Conservation (phyloP, 306 rosid genomes). For the Inga oerstediana region DNA sequence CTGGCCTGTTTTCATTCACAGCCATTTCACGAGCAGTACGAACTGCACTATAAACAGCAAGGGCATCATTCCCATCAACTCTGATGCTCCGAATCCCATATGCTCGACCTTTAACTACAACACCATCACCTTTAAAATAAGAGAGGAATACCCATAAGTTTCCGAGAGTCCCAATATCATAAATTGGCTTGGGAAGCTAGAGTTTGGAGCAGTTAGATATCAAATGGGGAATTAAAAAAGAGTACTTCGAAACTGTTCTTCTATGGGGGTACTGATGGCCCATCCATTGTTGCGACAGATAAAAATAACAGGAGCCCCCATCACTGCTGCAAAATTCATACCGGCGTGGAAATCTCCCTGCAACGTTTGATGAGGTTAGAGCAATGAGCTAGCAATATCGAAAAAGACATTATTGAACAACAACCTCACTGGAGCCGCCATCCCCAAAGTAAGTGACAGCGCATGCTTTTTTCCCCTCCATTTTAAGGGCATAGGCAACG, state of each 20-base stretch:
- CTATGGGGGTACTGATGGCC: slow-evolving; percentile 63
- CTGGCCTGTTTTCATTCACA: slow-evolving; percentile 55
- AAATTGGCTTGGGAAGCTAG: not conserved
- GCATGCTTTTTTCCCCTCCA: slow-evolving; percentile 63
- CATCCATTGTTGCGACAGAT: slow-evolving; percentile 65
- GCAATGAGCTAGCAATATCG: not conserved
- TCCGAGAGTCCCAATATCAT: not conserved
- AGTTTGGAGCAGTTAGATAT: not conserved
- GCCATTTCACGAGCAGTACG: slow-evolving; percentile 65
- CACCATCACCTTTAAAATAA: slow-evolving; percentile 66
- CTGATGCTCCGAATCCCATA: slow-evolving; percentile 70
- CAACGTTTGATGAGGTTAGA: slow-evolving; percentile 29
- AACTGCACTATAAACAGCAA: slow-evolving; percentile 68
- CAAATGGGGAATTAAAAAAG: not conserved
- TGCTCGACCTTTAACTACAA: slow-evolving; percentile 72
- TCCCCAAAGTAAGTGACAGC: slow-evolving; percentile 66
- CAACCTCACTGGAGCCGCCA: slow-evolving; percentile 70
- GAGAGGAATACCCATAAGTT: not conserved
- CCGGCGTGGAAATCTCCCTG: slow-evolving; percentile 74
- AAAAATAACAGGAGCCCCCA: slow-evolving; percentile 59
- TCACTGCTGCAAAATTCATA: slow-evolving; percentile 64
- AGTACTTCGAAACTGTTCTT: slow-evolving; percentile 67
- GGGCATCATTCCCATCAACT: slow-evolving; percentile 79
- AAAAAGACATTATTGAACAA: slow-evolving; percentile 18
- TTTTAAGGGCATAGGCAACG: slow-evolving; percentile 72